phyloP scores from a whole-genome alignment of 176 grass and related monocot genomes.

The Cymbopogon citratus region DNA sequence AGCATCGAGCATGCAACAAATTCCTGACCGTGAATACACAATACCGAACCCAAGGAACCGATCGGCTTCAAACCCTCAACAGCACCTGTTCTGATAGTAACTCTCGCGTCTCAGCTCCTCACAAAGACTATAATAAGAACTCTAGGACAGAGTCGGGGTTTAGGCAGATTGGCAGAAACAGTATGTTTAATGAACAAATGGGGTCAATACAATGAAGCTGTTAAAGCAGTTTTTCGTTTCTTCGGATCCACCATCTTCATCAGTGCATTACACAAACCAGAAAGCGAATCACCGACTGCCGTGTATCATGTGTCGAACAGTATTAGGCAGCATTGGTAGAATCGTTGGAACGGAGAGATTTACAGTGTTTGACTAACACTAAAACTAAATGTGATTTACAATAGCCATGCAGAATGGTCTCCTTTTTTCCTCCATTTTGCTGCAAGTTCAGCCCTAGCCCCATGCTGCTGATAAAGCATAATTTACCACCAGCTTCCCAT shows the following conservation, averaged over 20 bases:
- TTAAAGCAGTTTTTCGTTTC: too few species aligned
- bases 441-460: slow-evolving; percentile 37
- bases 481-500: slow-evolving; percentile 82
- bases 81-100: neutral
- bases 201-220: too few species aligned
- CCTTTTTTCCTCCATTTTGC: neutral
- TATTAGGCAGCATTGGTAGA: neutral
- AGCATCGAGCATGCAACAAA: neutral
- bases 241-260: neutral
- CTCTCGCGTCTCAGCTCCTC: too few species aligned
- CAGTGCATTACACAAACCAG: neutral
- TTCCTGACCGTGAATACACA: neutral
- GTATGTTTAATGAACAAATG: neutral
- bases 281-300: neutral
- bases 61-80: neutral
- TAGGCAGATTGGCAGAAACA: neutral
- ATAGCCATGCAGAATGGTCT: neutral
- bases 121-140: too few species aligned
- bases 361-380: neutral
- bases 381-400: slow-evolving; percentile 6
- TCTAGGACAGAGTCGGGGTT: neutral
- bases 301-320: neutral
- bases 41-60: neutral
- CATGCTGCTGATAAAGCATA: slow-evolving; percentile 82
- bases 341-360: neutral